Evolutionary conservation across 2,329 filamentous ascomycete genomes (phyloP).

Genomic region (Keithomyces neogunnii): DNA sequence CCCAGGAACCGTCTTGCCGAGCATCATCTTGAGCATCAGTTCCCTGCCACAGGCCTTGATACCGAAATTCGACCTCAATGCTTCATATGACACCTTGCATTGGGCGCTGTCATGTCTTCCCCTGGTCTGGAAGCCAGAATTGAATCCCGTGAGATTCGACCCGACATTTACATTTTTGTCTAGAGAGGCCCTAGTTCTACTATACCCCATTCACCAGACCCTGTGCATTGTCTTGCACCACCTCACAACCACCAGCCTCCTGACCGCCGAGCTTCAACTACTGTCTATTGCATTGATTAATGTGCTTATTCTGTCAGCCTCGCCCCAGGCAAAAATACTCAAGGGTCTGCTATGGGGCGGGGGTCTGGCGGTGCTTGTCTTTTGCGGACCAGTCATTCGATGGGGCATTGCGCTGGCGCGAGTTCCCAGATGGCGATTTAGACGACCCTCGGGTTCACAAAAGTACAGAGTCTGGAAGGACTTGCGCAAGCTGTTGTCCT

Average conservation of each 20-base stretch:
- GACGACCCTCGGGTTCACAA: constrained; percentile 38
- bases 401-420: constrained; percentile 82
- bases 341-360: constrained; percentile 80
- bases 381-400: constrained; percentile 64
- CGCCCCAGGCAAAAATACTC: constrained; percentile 76
- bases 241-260: constrained; percentile 79
- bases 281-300: constrained; percentile 78
- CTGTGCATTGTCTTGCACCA: constrained; percentile 66
- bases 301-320: constrained; percentile 65
- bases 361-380: constrained; percentile 66
- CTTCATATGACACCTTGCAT: constrained; percentile 59
- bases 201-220: constrained; percentile 80
- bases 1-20: constrained; percentile 59
- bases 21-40: constrained; percentile 72
- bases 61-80: constrained; percentile 49
- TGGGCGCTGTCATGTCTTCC: constrained; percentile 73
- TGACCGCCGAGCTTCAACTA: constrained; percentile 80
- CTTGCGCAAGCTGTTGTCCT: constrained; percentile 32
- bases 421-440: constrained; percentile 86
- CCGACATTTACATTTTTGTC: constrained; percentile 26
- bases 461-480: constrained; percentile 28
- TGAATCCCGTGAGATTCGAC: constrained; percentile 31
- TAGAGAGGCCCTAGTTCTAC: constrained; percentile 48
- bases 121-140: constrained; percentile 29
- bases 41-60: constrained; percentile 67